phyloP scores from a whole-genome alignment of 305 asterid species.

The Rubia balearica region DNA sequence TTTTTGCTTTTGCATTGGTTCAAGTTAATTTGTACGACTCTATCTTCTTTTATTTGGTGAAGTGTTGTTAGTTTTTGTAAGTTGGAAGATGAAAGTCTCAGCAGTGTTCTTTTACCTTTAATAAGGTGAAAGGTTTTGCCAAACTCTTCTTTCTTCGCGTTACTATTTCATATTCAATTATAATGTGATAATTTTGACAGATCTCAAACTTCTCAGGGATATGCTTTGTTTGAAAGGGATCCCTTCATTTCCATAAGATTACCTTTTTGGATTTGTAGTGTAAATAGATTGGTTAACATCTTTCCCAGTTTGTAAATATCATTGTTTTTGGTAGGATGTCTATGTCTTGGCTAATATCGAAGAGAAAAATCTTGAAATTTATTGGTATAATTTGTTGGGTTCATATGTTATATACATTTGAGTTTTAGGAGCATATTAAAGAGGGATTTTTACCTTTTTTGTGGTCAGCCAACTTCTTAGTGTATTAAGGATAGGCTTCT shows the following conservation, averaged over 20 bases:
- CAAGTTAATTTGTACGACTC: background rate
- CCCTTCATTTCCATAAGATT: background rate
- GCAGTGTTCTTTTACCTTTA: background rate
- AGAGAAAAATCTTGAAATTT: background rate
- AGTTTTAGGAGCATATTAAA: background rate
- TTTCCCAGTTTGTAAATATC: background rate
- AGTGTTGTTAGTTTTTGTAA: background rate
- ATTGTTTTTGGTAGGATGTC: background rate
- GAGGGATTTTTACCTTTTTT: background rate
- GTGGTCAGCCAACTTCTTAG: background rate
- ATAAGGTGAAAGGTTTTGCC: background rate
- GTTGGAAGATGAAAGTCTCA: background rate
- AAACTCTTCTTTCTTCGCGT: background rate
- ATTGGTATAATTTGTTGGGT: background rate
- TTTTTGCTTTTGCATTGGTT: constrained; percentile 7
- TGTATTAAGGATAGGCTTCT: background rate
- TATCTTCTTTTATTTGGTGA: background rate
- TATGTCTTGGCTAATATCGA: background rate
- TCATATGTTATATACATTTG: background rate
- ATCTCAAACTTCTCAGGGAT: background rate
- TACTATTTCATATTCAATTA: no score
- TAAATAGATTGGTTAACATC: background rate
- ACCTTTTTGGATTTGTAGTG: background rate
- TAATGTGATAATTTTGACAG: no score
- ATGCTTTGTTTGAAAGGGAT: background rate